Evolutionary conservation across 768 basidiomycete species (phyloP).

Genomic region (Leccinum olivaceopallidum): DNA sequence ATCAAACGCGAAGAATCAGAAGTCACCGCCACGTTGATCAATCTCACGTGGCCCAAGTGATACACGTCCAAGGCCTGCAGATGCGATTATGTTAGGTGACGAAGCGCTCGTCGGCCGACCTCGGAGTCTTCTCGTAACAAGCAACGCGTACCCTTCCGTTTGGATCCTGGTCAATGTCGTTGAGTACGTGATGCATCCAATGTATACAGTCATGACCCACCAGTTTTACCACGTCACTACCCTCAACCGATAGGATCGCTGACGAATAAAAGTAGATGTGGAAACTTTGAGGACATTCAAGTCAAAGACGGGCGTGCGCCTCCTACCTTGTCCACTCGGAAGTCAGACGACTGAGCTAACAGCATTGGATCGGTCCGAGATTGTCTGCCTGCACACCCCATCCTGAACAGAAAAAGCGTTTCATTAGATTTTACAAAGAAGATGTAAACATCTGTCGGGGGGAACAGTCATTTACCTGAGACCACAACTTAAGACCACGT

Average conservation of each 20-base stretch:
- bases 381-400: constrained; percentile 50
- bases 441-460: neutral
- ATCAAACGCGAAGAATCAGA: constrained; percentile 46
- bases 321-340: constrained; percentile 45
- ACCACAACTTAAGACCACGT: constrained; percentile 52
- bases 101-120: neutral
- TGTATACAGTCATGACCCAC: constrained; percentile 25
- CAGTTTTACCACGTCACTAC: constrained; percentile 44
- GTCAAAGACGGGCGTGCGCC: neutral
- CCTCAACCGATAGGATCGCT: constrained; percentile 55
- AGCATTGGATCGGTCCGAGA: constrained; percentile 40
- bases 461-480: constrained; percentile 34
- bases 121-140: neutral
- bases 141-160: constrained; percentile 37
- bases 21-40: constrained; percentile 54
- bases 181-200: neutral
- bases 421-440: neutral
- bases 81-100: neutral
- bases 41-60: constrained; percentile 41
- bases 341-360: constrained; percentile 53
- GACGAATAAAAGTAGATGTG: neutral
- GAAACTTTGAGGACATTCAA: neutral
- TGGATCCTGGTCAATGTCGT: constrained; percentile 34
- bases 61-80: constrained; percentile 40
- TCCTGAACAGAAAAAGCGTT: constrained; percentile 32